phyloP scores from a whole-genome alignment of 768 basidiomycete species.

The Rhodosporidiobolus sp. region DNA sequence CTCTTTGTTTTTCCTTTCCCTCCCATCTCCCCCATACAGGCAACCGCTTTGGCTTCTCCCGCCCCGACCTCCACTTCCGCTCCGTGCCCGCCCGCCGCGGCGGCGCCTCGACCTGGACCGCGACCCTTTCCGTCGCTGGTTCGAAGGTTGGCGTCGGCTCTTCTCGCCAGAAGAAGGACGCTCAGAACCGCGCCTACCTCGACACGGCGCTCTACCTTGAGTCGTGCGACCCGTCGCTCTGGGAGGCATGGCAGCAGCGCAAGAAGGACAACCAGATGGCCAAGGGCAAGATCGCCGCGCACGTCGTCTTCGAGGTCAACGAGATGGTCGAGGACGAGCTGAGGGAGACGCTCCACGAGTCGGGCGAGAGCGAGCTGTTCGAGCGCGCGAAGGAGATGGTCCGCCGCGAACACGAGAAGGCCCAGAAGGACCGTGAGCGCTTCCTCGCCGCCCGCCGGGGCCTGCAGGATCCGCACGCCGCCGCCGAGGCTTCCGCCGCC shows the following conservation, averaged over 20 bases:
- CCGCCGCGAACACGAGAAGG: slow-evolving; percentile 31
- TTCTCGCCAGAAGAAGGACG: slow-evolving; percentile 65
- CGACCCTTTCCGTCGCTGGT: slow-evolving; percentile 69
- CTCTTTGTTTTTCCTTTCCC: no score
- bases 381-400: slow-evolving; percentile 32
- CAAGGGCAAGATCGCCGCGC: slow-evolving; percentile 51
- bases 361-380: slow-evolving; percentile 34
- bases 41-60: slow-evolving; percentile 28
- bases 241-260: slow-evolving; percentile 63
- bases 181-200: slow-evolving; percentile 70
- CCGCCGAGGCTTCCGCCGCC: slow-evolving; percentile 15
- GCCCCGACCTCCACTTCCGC: slow-evolving; percentile 29
- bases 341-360: slow-evolving; percentile 55
- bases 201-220: slow-evolving; percentile 86
- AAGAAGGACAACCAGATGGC: slow-evolving; percentile 68
- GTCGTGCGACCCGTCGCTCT: slow-evolving; percentile 73
- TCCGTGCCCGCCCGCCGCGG: slow-evolving; percentile 42
- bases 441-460: slow-evolving; percentile 5
- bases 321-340: slow-evolving; percentile 66
- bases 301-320: slow-evolving; percentile 59
- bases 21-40: slow-evolving; percentile 1
- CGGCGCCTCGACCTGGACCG: slow-evolving; percentile 58
- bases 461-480: not conserved
- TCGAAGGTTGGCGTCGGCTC: slow-evolving; percentile 77
- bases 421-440: slow-evolving; percentile 14